phyloP scores from a whole-genome alignment of 176 grass and related monocot genomes.

The Elymus sibiricus region DNA sequence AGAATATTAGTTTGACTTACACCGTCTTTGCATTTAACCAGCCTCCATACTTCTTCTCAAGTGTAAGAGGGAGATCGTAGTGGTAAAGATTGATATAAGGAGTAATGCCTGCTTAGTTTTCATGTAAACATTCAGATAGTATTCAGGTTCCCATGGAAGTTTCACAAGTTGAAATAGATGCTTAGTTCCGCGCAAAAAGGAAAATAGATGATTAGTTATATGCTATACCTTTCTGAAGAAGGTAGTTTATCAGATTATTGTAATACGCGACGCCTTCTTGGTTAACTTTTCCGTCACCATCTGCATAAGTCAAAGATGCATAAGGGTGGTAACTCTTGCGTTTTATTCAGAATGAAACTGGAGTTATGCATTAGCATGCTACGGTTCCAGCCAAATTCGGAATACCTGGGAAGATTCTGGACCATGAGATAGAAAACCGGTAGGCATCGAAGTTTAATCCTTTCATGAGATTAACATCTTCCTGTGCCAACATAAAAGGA shows the following conservation, averaged over 20 bases:
- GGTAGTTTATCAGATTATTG: background rate
- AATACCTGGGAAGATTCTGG: constrained; percentile 60
- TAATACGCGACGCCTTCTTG: constrained; percentile 27
- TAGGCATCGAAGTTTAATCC: constrained; percentile 57
- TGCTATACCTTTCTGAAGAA: background rate
- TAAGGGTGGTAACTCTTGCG: background rate
- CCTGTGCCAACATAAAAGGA: constrained; percentile 1
- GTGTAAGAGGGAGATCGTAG: constrained; percentile 55
- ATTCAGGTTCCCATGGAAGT: constrained; percentile 3
- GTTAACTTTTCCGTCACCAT: constrained; percentile 58
- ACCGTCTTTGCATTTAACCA: constrained; percentile 49
- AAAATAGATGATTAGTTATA: background rate
- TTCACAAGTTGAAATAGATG: background rate
- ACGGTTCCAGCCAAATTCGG: background rate
- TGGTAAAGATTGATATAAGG: constrained; percentile 65
- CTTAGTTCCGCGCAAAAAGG: background rate
- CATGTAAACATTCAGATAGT: constrained; percentile 10
- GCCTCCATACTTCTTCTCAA: constrained; percentile 67
- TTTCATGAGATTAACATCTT: constrained; percentile 55
- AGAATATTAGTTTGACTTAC: constrained; percentile 41
- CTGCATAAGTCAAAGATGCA: constrained; percentile 20
- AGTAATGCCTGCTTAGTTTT: constrained; percentile 41
- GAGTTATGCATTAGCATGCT: background rate
- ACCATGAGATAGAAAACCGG: constrained; percentile 74
- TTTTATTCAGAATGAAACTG: background rate